These are phyloP conservation scores for Pythium brachiatum DNA, from an alignment of 352 stramenopile genomes.

Conservation along the genomic window DNA sequence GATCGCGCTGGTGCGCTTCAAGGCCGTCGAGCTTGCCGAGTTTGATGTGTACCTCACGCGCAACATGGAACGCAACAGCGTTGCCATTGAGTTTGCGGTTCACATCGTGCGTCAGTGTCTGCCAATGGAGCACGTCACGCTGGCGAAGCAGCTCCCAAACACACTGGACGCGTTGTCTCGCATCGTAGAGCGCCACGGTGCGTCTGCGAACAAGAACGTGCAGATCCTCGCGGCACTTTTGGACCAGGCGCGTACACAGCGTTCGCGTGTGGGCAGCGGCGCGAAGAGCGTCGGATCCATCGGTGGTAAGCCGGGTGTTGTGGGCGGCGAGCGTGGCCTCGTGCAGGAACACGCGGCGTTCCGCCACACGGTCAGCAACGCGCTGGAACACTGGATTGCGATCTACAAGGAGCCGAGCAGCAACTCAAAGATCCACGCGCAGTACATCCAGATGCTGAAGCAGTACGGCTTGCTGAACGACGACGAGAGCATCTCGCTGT, in stretches of 20 bases:
- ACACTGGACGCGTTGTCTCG: constrained; percentile 90
- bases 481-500: constrained; percentile 96
- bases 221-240: constrained; percentile 78
- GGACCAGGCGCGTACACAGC: constrained; percentile 71
- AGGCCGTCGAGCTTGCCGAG: constrained; percentile 91
- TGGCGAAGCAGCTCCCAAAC: constrained; percentile 91
- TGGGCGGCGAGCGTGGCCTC: constrained; percentile 35
- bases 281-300: constrained; percentile 61
- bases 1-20: constrained; percentile 93
- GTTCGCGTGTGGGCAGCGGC: constrained; percentile 21
- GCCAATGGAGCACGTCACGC: constrained; percentile 91
- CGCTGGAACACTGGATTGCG: constrained; percentile 98
- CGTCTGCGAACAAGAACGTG: constrained; percentile 82
- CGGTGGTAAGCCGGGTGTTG: constrained; percentile 32
- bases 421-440: constrained; percentile 94
- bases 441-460: constrained; percentile 97
- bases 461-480: constrained; percentile 95
- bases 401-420: constrained; percentile 93
- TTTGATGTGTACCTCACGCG: constrained; percentile 95
- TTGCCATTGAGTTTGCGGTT: constrained; percentile 96
- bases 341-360: constrained; percentile 80
- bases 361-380: constrained; percentile 85
- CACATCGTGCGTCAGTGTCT: constrained; percentile 93
- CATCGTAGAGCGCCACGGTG: constrained; percentile 82
- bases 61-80: constrained; percentile 93